Base-by-base conservation (phyloP, 2,329 filamentous ascomycete species). In the Ceratocystis variospora region DNA sequence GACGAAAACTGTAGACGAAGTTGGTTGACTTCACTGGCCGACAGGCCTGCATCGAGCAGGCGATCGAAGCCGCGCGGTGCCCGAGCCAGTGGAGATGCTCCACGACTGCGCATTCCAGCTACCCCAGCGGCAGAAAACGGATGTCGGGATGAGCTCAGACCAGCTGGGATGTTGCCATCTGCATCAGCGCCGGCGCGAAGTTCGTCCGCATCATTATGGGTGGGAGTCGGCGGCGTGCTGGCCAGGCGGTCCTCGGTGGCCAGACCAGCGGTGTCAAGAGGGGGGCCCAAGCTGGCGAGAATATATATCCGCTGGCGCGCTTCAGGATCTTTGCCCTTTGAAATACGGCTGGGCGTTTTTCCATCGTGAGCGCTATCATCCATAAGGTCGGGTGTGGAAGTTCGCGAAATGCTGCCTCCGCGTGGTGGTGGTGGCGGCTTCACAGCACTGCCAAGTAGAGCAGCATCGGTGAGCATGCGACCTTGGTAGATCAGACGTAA, bases 401-500 rank as follows among this genome's bases (percentile, higher is more conserved):
- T 37, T 37, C 55, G 55, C n/a, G 55, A 59, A 8, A 37, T 66
- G 66, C 71, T 70, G 17, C 12, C 28, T 59, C 25, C 55, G 15
- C 55, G 55, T 31, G 61, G 71, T 66, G 41, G 25, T 66, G 62
- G 37, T 72, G 70, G 71, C 28, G 79, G 70, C 69, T 81, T 82
- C 78, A 97, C 79, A 1, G 87, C 87, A 45, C 81, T 77, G 67
- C 83, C 80, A 31, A 99, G 80, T 5, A 88, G 81, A 8, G 83
- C 81, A 45, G 79, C 77, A 74, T 96, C 92, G 70, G 87, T 81
- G 62, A 97, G 85, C 68, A 96, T 87, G 73, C 89, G 91, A 69
- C 94, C 94, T 63, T 89, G 84, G 75, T 96, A 86, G 74, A 97
- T 96, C 70, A 99, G 85, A 68, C 93, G 90, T 41, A 97, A 83